Percentiles rank a stretch among this genome's conserved stretches.
Evolutionary conservation across 2,329 filamentous ascomycete species (phyloP).

Genomic region (Zopfia rhizophila): DNA sequence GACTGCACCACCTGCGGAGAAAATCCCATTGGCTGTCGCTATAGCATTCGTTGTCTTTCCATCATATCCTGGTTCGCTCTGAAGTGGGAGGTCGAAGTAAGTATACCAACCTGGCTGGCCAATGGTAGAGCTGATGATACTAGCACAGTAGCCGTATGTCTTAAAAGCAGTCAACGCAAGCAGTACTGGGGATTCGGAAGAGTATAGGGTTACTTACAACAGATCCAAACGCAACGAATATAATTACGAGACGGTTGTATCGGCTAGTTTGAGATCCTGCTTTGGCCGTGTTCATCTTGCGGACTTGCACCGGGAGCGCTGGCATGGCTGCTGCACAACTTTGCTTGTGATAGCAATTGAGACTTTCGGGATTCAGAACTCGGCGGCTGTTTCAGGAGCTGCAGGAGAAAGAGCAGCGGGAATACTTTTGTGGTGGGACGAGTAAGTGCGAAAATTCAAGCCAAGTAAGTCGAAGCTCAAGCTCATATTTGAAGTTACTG

Average conservation of each 20-base stretch:
- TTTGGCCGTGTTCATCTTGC: constrained; percentile 8
- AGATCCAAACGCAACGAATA: constrained; percentile 30
- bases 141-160: constrained; percentile 63
- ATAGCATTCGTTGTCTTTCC: constrained; percentile 59
- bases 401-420: too few species aligned
- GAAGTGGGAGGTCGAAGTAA: constrained; percentile 59
- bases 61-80: constrained; percentile 58
- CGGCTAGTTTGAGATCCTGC: constrained; percentile 27
- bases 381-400: too few species aligned
- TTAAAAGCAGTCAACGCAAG: constrained; percentile 6
- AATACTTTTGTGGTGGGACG: too few species aligned
- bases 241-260: constrained; percentile 27
- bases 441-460: too few species aligned
- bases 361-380: too few species aligned
- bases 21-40: constrained; percentile 61
- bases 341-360: too few species aligned
- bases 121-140: constrained; percentile 63
- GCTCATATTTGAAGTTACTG: too few species aligned
- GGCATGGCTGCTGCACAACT: too few species aligned
- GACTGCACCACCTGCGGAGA: constrained; percentile 61
- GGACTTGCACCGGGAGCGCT: too few species aligned
- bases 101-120: constrained; percentile 64
- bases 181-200: not conserved
- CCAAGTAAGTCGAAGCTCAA: too few species aligned
- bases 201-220: constrained; percentile 21